Percentiles rank a stretch among this genome's conserved stretches.
phyloP scores from a whole-genome alignment of 257 asterid genomes.

The Prunella vulgaris region DNA sequence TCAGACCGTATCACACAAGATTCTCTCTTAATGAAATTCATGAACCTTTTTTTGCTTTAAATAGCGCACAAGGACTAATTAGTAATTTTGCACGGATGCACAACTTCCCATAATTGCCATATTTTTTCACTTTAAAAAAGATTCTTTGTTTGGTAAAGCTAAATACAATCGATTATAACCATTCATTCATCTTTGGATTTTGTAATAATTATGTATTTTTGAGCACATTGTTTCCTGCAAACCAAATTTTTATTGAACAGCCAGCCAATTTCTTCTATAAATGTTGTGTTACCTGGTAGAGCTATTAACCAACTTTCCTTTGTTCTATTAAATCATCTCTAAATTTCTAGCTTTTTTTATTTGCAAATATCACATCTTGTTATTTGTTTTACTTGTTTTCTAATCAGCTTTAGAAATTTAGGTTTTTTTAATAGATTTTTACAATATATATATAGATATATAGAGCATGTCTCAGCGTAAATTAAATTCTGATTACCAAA shows the following conservation, averaged over 20 bases:
- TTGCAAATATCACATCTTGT: background rate
- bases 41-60: conserved; percentile 14
- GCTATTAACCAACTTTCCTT: conserved; percentile 13
- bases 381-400: background rate
- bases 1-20: too few relatives aligned
- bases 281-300: conserved; percentile 9
- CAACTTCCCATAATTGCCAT: conserved; percentile 11
- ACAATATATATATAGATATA: background rate
- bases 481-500: conserved; percentile 16
- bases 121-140: conserved; percentile 17
- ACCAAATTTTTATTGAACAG: background rate
- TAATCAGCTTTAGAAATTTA: background rate
- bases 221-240: conserved; percentile 19
- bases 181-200: conserved; percentile 20
- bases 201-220: conserved; percentile 20
- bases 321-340: background rate
- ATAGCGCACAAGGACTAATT: background rate
- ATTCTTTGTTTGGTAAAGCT: conserved; percentile 27
- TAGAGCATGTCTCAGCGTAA: conserved; percentile 18
- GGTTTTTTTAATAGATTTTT: background rate
- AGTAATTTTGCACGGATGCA: conserved; percentile 17
- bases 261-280: conserved; percentile 28
- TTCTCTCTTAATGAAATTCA: background rate
- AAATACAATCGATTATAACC: conserved; percentile 29
- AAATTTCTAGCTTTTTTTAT: background rate